These are phyloP conservation scores for Emergomyces africanus DNA, from an alignment of 2,329 filamentous ascomycete species.

Conservation along the genomic window DNA sequence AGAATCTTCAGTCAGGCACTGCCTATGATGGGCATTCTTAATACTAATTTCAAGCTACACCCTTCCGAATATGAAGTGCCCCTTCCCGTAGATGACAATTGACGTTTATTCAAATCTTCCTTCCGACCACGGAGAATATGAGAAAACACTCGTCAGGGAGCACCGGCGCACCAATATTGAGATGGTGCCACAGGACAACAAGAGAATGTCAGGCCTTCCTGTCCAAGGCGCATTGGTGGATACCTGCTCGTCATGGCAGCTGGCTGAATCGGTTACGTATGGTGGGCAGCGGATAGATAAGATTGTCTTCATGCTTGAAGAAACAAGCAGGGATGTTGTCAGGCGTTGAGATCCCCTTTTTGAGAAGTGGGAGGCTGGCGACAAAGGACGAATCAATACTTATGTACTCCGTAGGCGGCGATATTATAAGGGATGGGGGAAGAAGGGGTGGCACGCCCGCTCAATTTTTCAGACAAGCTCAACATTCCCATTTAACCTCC, in stretches of 20 bases:
- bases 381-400: not conserved
- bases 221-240: slow-evolving; percentile 10
- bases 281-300: slow-evolving; percentile 23
- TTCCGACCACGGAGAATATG: not conserved
- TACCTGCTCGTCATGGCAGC: slow-evolving; percentile 21
- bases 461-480: not conserved
- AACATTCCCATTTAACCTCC: not conserved
- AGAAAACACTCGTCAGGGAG: slow-evolving; percentile 9
- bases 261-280: slow-evolving; percentile 26
- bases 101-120: not conserved
- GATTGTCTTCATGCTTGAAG: slow-evolving; percentile 20
- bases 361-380: slow-evolving; percentile 15
- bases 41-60: slow-evolving; percentile 10
- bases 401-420: not conserved
- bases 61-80: slow-evolving; percentile 10
- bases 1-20: slow-evolving; percentile 8
- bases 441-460: no score
- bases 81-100: not conserved
- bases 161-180: slow-evolving; percentile 15
- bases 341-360: slow-evolving; percentile 24
- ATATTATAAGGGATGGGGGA: not conserved
- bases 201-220: slow-evolving; percentile 19
- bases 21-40: slow-evolving; percentile 10
- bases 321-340: slow-evolving; percentile 12
- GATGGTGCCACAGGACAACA: slow-evolving; percentile 9